A percentile compares a stretch with the other conserved stretches of the same genome.
Conservation (phyloP, 2,329 filamentous ascomycete genomes). For the Diaporthe citrichinensis region DNA sequence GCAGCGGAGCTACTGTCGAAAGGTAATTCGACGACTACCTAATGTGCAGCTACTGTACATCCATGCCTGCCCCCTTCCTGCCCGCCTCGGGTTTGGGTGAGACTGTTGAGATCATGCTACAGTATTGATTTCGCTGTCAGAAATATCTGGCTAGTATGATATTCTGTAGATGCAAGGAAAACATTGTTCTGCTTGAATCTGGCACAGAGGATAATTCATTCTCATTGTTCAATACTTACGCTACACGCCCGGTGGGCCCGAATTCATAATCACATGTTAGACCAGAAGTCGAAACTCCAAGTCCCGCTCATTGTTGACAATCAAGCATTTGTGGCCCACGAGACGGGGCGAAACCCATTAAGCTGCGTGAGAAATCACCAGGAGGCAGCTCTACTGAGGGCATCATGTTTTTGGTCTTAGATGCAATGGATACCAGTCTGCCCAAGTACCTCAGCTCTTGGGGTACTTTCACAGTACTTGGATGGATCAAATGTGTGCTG, state of each 20-base stretch:
- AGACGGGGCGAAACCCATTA: background rate
- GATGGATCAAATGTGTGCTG: conserved; percentile 23
- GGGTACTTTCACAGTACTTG: background rate
- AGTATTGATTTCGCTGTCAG: background rate
- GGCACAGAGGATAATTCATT: background rate
- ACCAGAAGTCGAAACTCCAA: background rate
- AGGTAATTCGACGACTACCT: background rate
- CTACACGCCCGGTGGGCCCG: background rate
- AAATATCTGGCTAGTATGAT: background rate
- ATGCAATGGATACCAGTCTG: background rate
- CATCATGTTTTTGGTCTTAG: background rate
- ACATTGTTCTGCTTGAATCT: background rate
- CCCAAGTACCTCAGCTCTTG: background rate
- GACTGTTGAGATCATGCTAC: background rate
- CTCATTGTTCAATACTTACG: background rate
- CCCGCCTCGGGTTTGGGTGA: background rate
- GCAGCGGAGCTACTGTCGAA: conserved; percentile 7
- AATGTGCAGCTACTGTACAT: background rate
- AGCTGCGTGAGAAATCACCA: background rate
- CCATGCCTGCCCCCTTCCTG: background rate
- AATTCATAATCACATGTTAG: conserved; percentile 32
- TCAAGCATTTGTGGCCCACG: background rate
- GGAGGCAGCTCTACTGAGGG: background rate
- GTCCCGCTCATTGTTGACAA: background rate
- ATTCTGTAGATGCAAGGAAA: background rate